These are phyloP conservation scores for Plectranthus barbatus DNA, from an alignment of 257 asterid genomes.

Conservation along the genomic window DNA sequence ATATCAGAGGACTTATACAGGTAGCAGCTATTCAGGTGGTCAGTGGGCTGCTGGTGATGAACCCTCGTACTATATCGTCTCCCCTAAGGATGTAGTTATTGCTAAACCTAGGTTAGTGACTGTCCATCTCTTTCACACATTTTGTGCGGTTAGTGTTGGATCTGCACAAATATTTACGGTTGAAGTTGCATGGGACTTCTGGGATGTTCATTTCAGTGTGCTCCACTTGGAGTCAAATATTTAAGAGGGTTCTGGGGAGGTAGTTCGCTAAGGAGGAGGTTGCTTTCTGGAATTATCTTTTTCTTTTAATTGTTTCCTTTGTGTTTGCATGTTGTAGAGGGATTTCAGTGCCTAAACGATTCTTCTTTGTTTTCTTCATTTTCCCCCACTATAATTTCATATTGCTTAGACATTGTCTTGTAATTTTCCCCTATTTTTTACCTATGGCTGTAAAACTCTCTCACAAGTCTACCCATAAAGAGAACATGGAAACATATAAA, in stretches of 20 bases:
- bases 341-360: background rate
- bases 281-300: background rate
- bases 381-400: no score
- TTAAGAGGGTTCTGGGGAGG: background rate
- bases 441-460: no score
- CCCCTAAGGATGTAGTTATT: slow-evolving; percentile 97
- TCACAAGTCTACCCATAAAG: no score
- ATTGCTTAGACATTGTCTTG: no score
- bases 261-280: background rate
- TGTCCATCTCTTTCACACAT: background rate
- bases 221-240: slow-evolving; percentile 8
- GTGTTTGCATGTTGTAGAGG: slow-evolving; percentile 5
- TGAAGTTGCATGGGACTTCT: slow-evolving; percentile 9
- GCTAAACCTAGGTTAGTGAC: slow-evolving; percentile 92
- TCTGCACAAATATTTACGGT: no score
- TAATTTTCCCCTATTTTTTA: no score
- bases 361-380: background rate
- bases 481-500: background rate
- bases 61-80: slow-evolving; percentile 84
- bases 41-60: slow-evolving; percentile 99
- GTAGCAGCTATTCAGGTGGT: slow-evolving; percentile 94
- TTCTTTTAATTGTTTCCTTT: background rate
- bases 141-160: no score
- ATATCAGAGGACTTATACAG: slow-evolving; percentile 34
- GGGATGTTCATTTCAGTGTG: slow-evolving; percentile 1